These are phyloP conservation scores for Xylaria acuta DNA, from an alignment of 495 filamentous ascomycete genomes.

Conservation along the genomic window DNA sequence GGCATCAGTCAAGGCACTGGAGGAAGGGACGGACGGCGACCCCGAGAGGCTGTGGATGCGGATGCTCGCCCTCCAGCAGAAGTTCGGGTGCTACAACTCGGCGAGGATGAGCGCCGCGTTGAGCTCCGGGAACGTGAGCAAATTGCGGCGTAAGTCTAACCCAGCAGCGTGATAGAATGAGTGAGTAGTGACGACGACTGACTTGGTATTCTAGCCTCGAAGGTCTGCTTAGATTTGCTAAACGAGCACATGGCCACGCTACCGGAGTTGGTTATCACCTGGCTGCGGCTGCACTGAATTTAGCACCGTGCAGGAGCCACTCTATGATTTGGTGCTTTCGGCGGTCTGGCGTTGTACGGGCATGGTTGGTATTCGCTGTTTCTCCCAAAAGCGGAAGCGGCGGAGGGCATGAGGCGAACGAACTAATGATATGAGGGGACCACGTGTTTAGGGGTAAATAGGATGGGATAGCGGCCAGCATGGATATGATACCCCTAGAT, in stretches of 20 bases:
- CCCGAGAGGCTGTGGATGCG: conserved; percentile 50
- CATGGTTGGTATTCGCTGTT: neutral
- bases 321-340: conserved; percentile 3
- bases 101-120: conserved; percentile 53
- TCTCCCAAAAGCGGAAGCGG: neutral
- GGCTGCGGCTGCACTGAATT: conserved; percentile 19
- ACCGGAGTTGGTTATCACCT: conserved; percentile 34
- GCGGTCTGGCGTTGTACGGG: conserved; percentile 11
- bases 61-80: conserved; percentile 52
- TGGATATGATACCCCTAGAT: conserved; percentile 28
- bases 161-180: neutral
- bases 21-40: conserved; percentile 42
- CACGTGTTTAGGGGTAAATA: conserved; percentile 1
- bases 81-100: conserved; percentile 54
- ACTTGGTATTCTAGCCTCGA: conserved; percentile 41
- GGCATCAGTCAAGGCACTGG: conserved; percentile 39
- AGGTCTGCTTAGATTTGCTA: conserved; percentile 49
- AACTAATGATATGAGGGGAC: neutral
- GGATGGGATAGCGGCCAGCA: conserved; percentile 14
- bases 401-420: neutral
- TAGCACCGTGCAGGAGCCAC: neutral
- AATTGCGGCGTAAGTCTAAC: conserved; percentile 47
- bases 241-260: conserved; percentile 52
- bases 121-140: conserved; percentile 40
- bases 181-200: neutral